Base-by-base conservation (phyloP, 371 early-diverging fungal species). In the Capillidium heterosporum region DNA sequence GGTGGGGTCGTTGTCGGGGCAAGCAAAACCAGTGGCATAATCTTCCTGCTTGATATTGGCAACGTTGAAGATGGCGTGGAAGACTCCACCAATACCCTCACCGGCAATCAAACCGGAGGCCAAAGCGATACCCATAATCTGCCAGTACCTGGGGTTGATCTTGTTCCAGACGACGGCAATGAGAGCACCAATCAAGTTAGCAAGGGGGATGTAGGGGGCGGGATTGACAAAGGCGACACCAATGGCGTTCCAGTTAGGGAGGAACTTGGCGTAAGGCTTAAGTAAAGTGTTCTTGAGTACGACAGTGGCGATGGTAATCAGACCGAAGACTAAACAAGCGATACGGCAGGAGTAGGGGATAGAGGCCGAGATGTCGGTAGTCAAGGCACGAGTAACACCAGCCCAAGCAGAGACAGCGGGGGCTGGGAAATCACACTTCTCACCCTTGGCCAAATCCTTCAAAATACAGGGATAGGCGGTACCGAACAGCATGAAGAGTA, bases 91-190 rank as follows among this genome's bases (percentile, higher is more conserved):
- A 48, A 84, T 75, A 63, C 86, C 86, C 60, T 79, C 80, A 57
- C 86, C 86, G 58, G 82, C 81, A 64, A 84, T 77, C 58, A 82
- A 61, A 56, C 86, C 86, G 60, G 72, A 74, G 48, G 84, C 80
- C 47, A 75, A 64, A n/a, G 76, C 68, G 65, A 72, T 77, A 72
- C 73, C 68, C 43, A 63, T 70, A 50, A 73, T 62, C 26, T 76
- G 78, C 42, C 70, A 66, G 19, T 62, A 57, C 17, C 27, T 48
- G 41, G 69, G 63, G 40, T 51, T 57, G 44, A 69, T 23, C 0
- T 63, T 62, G 57, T 66, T 59, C 85, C 85, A 85, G 59, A 77
- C 61, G 57, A 65, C 61, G 31, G 68, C 68, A 53, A 62, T 69
- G n/a, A 58, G 24, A 68, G 74, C 75, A 17, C 83, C 85, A 26